These are phyloP conservation scores for Gonium pectorale DNA, from an alignment of 139 green algal genomes.

Conservation along the genomic window DNA sequence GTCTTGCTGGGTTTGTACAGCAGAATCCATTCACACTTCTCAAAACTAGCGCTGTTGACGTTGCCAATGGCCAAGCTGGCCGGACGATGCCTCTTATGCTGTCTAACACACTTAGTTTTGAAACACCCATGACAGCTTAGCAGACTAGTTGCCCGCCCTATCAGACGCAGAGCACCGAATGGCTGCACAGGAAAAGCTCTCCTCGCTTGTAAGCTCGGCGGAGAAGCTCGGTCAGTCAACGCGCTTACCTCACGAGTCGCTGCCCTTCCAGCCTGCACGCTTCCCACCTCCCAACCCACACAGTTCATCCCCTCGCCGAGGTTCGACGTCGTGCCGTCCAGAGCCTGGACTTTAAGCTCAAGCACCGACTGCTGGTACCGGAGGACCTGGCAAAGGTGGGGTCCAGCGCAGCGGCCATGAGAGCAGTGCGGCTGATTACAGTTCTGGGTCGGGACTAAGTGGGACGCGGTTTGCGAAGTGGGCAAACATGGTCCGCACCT, in stretches of 20 bases:
- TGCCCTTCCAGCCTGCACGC: background rate
- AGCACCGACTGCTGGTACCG: constrained; percentile 57
- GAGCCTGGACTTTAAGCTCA: constrained; percentile 74
- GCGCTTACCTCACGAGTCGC: background rate
- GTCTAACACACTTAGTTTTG: too few relatives aligned
- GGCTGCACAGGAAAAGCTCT: background rate
- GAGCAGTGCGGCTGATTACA: too few relatives aligned
- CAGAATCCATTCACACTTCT: too few relatives aligned
- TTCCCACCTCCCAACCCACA: background rate
- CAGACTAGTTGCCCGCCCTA: background rate
- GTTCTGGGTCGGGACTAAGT: too few relatives aligned
- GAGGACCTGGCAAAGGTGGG: constrained; percentile 57
- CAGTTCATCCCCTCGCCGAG: constrained; percentile 65
- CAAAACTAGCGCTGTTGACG: too few relatives aligned
- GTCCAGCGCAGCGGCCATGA: background rate
- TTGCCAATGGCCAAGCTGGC: too few relatives aligned
- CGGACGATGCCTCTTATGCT: too few relatives aligned
- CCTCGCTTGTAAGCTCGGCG: background rate
- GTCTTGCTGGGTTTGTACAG: too few relatives aligned
- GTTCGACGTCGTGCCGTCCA: constrained; percentile 61
- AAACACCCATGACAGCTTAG: too few relatives aligned
- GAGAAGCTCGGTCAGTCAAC: constrained; percentile 47
- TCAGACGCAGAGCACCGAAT: too few relatives aligned
- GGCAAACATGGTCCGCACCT: background rate
- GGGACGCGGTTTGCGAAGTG: background rate